Evolutionary conservation across 2,329 filamentous ascomycete species (phyloP).

Genomic region (Huntiella savannae): DNA sequence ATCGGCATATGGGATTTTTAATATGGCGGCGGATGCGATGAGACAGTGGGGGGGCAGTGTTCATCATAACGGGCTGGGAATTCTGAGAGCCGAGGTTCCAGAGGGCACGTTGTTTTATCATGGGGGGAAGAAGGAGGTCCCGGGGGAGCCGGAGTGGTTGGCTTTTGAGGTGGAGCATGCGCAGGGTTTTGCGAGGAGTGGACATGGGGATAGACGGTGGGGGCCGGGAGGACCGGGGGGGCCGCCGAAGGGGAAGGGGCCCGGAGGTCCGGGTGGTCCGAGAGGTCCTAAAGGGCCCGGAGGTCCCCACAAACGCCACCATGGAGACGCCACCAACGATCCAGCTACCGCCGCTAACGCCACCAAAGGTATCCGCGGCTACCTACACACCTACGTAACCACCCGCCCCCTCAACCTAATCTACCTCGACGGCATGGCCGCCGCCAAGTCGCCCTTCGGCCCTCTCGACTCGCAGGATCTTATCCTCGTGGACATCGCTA

Average conservation of each 20-base stretch:
- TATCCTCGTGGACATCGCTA: constrained; percentile 29
- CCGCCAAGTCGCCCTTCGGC: constrained; percentile 44
- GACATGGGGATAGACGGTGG: background rate
- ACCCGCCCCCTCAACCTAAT: constrained; percentile 38
- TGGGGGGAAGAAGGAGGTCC: constrained; percentile 28
- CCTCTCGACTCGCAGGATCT: constrained; percentile 50
- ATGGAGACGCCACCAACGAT: background rate
- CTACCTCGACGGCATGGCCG: constrained; percentile 52
- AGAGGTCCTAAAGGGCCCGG: background rate
- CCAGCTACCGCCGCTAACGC: constrained; percentile 11
- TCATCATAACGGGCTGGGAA: constrained; percentile 57
- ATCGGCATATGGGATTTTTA: constrained; percentile 51
- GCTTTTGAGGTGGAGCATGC: constrained; percentile 64
- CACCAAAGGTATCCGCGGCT: constrained; percentile 25
- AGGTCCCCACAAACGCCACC: background rate
- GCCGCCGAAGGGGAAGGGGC: background rate
- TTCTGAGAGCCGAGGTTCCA: constrained; percentile 48
- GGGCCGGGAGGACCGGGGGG: background rate
- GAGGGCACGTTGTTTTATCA: constrained; percentile 49
- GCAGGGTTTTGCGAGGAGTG: constrained; percentile 35
- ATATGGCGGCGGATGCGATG: constrained; percentile 51
- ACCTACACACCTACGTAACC: constrained; percentile 47
- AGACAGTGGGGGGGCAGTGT: constrained; percentile 56
- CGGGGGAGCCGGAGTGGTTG: constrained; percentile 46
- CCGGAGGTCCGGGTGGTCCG: background rate